Conservation (phyloP, 768 basidiomycete genomes). For the Ramaria rubella region DNA sequence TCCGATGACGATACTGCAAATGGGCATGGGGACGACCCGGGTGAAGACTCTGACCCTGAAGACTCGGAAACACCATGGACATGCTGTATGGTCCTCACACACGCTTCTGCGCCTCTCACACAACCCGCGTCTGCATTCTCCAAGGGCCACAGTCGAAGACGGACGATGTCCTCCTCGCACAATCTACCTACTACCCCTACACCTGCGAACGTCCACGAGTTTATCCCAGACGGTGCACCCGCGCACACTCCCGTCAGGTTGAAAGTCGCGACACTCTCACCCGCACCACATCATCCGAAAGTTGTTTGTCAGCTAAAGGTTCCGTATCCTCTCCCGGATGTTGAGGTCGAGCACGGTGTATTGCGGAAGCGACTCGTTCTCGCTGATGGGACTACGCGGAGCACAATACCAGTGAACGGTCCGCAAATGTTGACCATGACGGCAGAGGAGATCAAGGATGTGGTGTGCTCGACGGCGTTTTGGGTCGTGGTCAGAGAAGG, state of each 20-base stretch:
- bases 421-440: conserved; percentile 55
- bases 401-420: conserved; percentile 4
- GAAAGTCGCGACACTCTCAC: conserved; percentile 79
- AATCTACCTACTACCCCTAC: not conserved
- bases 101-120: not conserved
- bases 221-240: conserved; percentile 12
- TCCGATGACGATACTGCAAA: conserved; percentile 1
- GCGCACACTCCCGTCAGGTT: conserved; percentile 24
- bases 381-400: conserved; percentile 20
- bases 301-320: conserved; percentile 88
- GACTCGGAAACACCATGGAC: conserved; percentile 97
- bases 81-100: conserved; percentile 61
- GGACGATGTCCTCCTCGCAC: not conserved
- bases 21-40: conserved; percentile 27
- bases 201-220: conserved; percentile 6
- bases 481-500: conserved; percentile 91
- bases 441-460: conserved; percentile 92
- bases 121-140: not conserved
- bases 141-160: conserved; percentile 1
- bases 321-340: conserved; percentile 80
- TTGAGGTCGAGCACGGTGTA: conserved; percentile 59
- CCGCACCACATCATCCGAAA: conserved; percentile 94
- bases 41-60: conserved; percentile 86
- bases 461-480: conserved; percentile 78
- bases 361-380: conserved; percentile 44